These are phyloP conservation scores for Falciphora oryzae DNA, from an alignment of 2,329 filamentous ascomycete species.

Conservation along the genomic window DNA sequence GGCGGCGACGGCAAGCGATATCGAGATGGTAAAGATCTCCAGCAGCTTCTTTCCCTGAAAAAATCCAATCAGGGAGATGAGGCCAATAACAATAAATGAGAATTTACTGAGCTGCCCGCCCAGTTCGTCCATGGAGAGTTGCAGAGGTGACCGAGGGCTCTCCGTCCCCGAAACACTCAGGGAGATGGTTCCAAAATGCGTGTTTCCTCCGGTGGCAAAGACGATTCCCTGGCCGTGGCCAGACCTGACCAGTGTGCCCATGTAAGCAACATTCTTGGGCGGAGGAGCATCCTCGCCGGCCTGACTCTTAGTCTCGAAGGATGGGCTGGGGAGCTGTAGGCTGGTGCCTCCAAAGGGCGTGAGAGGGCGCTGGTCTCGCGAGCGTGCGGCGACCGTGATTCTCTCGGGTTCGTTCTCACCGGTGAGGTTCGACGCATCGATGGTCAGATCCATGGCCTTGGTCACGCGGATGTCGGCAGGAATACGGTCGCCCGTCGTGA, in stretches of 20 bases:
- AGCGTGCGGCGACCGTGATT: conserved; percentile 60
- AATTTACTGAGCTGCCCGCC: conserved; percentile 95
- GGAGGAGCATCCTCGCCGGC: conserved; percentile 62
- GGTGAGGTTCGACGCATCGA: conserved; percentile 94
- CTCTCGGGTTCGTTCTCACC: conserved; percentile 92
- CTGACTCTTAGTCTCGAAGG: conserved; percentile 50
- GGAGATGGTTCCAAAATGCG: conserved; percentile 94
- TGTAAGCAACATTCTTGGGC: conserved; percentile 90
- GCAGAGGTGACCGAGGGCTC: conserved; percentile 86
- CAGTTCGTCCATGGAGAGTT: conserved; percentile 95
- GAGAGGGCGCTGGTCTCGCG: conserved; percentile 24
- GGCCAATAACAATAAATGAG: conserved; percentile 87
- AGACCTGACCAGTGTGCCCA: conserved; percentile 93
- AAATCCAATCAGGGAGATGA: conserved; percentile 88
- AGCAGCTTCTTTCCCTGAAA: conserved; percentile 83
- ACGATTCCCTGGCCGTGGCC: conserved; percentile 94
- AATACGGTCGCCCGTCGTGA: conserved; percentile 93
- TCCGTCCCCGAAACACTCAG: conserved; percentile 92
- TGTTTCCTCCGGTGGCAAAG: conserved; percentile 90
- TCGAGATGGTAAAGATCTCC: conserved; percentile 96
- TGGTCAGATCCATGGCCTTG: conserved; percentile 79
- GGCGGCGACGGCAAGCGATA: conserved; percentile 91
- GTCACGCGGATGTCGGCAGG: conserved; percentile 95
- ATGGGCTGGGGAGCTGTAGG: conserved; percentile 28
- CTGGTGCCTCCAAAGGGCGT: conserved; percentile 17